phyloP scores from a whole-genome alignment of 805 yeast genomes.

The Wickerhamiella lipophila region DNA sequence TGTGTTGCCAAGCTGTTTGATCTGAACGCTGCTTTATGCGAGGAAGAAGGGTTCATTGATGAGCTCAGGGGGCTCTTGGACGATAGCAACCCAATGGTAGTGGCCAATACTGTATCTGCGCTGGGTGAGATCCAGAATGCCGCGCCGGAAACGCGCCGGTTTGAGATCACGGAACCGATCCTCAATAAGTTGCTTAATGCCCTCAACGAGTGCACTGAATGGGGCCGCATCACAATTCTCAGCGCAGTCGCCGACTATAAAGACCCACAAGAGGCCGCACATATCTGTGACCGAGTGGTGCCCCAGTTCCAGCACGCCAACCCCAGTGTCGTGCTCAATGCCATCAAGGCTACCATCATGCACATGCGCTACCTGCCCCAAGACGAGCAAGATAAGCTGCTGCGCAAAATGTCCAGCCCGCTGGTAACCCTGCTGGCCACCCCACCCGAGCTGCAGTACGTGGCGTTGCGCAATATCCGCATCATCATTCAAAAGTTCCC shows the following conservation, averaged over 20 bases:
- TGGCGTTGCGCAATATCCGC: conserved; percentile 80
- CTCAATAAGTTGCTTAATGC: conserved; percentile 58
- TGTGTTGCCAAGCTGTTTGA: conserved; percentile 94
- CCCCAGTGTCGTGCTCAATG: conserved; percentile 81
- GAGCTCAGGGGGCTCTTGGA: conserved; percentile 53
- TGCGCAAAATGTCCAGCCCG: conserved; percentile 71
- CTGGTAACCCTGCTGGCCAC: conserved; percentile 75
- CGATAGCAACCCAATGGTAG: conserved; percentile 94
- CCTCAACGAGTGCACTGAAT: conserved; percentile 93
- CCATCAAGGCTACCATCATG: conserved; percentile 66
- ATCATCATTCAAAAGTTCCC: conserved; percentile 85
- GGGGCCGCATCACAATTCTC: conserved; percentile 92
- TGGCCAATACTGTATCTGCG: conserved; percentile 84
- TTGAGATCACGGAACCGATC: conserved; percentile 31
- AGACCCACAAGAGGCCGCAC: conserved; percentile 55
- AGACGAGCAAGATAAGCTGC: conserved; percentile 32
- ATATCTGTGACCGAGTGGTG: conserved; percentile 74
- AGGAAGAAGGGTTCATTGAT: conserved; percentile 76
- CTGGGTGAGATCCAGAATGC: conserved; percentile 68
- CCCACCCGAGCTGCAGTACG: conserved; percentile 90
- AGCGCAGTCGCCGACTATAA: conserved; percentile 71
- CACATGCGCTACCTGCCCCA: conserved; percentile 34
- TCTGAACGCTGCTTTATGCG: conserved; percentile 61
- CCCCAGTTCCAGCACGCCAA: conserved; percentile 96
- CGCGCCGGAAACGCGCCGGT: conserved; percentile 41